Base-by-base conservation (phyloP, 345 rosid species). In the Microthlaspi erraticum region DNA sequence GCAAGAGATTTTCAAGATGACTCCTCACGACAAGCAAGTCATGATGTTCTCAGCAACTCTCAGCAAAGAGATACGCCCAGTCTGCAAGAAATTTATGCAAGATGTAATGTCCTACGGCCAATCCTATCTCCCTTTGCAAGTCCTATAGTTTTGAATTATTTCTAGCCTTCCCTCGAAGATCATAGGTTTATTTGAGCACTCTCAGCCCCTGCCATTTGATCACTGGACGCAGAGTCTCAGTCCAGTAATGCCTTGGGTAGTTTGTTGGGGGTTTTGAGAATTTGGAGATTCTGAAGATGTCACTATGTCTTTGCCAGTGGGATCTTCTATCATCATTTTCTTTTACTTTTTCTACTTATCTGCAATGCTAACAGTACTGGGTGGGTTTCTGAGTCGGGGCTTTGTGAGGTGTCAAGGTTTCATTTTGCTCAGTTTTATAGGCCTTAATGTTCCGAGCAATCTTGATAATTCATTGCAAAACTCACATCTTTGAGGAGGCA, bases 11-110 rank as follows among this genome's bases (percentile, higher is more conserved):
- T 95, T 95, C 82, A 95, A 95, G 83, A 82, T 89, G 97, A 95
- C 99, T 23, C 99, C 99, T 23, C 98, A 92, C 51, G 99, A 95
- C 60, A 95, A 95, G 80, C 99, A 95, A 84, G 99, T 95, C 16
- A 95, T 95, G 99, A 95, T 95, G 99, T 94, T 94, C 75, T 94
- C 98, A 60, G 98, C 99, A 14, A 94, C 99, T 0, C 99, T 94
- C 78, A 94, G 98, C 97, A 94, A 94, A 79, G 98, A 94, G 73
- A 94, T 94, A 64, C 99, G 98, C 75, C 98, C 98, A 0, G 93
- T 95, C 81, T 95, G 99, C 99, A 92, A 95, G 82, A 95, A 92
- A 50, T 95, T 95, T 68, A 95, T 95, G 99, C 99, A 95, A 92
- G 98, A 95, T 92, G 98, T 95, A 95, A 95, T 89, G 84, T 84